These are phyloP conservation scores for Astraeus odoratus DNA, from an alignment of 768 basidiomycete species.

Conservation along the genomic window DNA sequence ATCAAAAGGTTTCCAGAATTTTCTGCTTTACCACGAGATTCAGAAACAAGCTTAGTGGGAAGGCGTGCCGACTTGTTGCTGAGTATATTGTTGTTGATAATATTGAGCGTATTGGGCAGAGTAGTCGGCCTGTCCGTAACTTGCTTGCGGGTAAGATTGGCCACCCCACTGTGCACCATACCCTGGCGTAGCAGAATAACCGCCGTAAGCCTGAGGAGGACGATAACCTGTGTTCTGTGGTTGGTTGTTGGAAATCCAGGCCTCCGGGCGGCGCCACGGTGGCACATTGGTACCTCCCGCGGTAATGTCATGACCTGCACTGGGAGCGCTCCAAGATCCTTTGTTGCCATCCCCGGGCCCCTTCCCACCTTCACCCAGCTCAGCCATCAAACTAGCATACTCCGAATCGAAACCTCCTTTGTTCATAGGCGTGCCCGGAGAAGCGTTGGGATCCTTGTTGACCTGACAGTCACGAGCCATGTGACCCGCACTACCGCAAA, in stretches of 20 bases:
- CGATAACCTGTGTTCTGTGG: slow-evolving; percentile 55
- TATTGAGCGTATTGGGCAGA: slow-evolving; percentile 75
- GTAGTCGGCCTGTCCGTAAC: slow-evolving; percentile 55
- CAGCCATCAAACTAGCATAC: slow-evolving; percentile 95
- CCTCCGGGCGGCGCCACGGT: slow-evolving; percentile 88
- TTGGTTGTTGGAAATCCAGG: slow-evolving; percentile 58
- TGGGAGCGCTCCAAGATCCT: slow-evolving; percentile 58
- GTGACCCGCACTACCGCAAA: slow-evolving; percentile 96
- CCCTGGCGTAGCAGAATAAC: slow-evolving; percentile 39
- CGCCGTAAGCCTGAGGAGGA: slow-evolving; percentile 56
- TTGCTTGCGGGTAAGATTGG: slow-evolving; percentile 24
- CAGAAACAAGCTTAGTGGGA: slow-evolving; percentile 22
- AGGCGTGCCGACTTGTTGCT: slow-evolving; percentile 55
- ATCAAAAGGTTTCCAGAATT: slow-evolving; percentile 14
- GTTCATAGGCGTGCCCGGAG: slow-evolving; percentile 44
- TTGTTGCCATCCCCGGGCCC: slow-evolving; percentile 49
- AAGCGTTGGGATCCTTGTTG: slow-evolving; percentile 81
- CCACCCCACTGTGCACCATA: slow-evolving; percentile 33
- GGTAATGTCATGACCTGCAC: slow-evolving; percentile 51
- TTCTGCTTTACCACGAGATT: slow-evolving; percentile 23
- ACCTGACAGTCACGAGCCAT: slow-evolving; percentile 98
- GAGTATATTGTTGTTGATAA: slow-evolving; percentile 83
- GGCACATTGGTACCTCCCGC: slow-evolving; percentile 71
- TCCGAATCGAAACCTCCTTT: slow-evolving; percentile 93
- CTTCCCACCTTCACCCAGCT: slow-evolving; percentile 80